Conservation (phyloP, 495 filamentous ascomycete genomes). For the Penicillium manginii region DNA sequence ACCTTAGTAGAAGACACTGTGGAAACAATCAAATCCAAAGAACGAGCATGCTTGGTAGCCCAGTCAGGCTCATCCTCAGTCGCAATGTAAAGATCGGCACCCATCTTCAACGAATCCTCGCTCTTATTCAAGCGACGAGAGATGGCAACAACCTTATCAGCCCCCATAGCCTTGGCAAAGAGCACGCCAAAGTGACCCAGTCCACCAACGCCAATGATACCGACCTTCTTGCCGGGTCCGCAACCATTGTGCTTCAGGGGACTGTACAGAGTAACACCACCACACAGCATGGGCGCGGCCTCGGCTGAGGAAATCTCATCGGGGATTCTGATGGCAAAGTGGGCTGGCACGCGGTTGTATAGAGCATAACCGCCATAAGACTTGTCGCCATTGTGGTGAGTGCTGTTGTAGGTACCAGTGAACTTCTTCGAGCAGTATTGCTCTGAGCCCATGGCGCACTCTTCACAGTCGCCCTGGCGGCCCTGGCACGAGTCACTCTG, state of each 20-base stretch:
- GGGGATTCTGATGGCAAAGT: constrained; percentile 83
- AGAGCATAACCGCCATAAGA: constrained; percentile 70
- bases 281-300: constrained; percentile 86
- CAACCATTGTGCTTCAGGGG: constrained; percentile 74
- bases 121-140: constrained; percentile 69
- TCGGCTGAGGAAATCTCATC: constrained; percentile 57
- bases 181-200: constrained; percentile 72
- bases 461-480: constrained; percentile 64
- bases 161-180: constrained; percentile 68
- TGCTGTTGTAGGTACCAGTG: constrained; percentile 45
- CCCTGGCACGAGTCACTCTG: constrained; percentile 72
- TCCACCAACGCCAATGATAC: constrained; percentile 83
- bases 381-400: constrained; percentile 57
- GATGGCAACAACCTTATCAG: constrained; percentile 79
- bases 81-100: constrained; percentile 73
- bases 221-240: constrained; percentile 82
- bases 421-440: constrained; percentile 69
- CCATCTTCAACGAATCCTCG: constrained; percentile 67
- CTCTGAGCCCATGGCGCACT: constrained; percentile 65
- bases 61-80: constrained; percentile 80
- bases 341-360: constrained; percentile 70
- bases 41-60: constrained; percentile 64
- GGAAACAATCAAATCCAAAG: constrained; percentile 78
- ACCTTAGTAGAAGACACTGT: constrained; percentile 74
- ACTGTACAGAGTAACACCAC: constrained; percentile 76